Evolutionary conservation across 176 grass and related monocot genomes (phyloP), one percentile per base, ranked within the genome.

Genomic region (Musa beccarii): DNA sequence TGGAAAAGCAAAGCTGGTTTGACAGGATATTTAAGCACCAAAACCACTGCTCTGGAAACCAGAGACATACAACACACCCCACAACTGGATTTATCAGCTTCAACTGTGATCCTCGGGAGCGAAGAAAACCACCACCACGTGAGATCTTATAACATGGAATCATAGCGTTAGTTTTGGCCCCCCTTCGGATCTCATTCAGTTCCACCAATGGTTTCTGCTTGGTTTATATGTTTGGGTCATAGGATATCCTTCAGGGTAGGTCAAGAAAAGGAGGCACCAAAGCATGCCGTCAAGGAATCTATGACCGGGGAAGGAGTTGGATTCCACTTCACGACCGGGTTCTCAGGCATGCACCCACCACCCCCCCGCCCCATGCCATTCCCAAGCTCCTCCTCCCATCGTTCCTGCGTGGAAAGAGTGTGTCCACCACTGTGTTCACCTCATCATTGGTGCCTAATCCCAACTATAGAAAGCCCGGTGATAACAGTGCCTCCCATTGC

Each of bases 391-490:
- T 51, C 11, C 16, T 70, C 16, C 16, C 43, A 17, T 22, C 19
- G 29, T 56, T 16, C 11, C 72, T 57, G 13, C 10, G 52, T 56
- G 51, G 10, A 73, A 53, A 53, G 51, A 73, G n/a, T 20, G 20
- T 13, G 72, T 9, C 13, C n/a, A 13, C 50, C 23, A 20, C 43
- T 26, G 23, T 23, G 20, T 74, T 28, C 52, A 74, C 11, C 53
- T 56, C 72, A 74, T 74, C 17, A 74, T 74, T 74, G 52, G 24
- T 43, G 72, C 53, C 52, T 74, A 74, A 74, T 13, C 12, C 34
- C 52, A 51, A 68, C 51, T 71, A 59, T 56, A 74, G 24, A 56
- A 74, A 29, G 12, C 19, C 49, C 49, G 68, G 68, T 51, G 68
- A 51, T 16, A 26, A 51, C 28, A 69, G 43, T 71, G 68, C 19